A percentile compares a stretch with the other conserved stretches of the same genome.
Conservation (phyloP, 2,329 filamentous ascomycete genomes). For the Pseudogymnoascus sp. region DNA sequence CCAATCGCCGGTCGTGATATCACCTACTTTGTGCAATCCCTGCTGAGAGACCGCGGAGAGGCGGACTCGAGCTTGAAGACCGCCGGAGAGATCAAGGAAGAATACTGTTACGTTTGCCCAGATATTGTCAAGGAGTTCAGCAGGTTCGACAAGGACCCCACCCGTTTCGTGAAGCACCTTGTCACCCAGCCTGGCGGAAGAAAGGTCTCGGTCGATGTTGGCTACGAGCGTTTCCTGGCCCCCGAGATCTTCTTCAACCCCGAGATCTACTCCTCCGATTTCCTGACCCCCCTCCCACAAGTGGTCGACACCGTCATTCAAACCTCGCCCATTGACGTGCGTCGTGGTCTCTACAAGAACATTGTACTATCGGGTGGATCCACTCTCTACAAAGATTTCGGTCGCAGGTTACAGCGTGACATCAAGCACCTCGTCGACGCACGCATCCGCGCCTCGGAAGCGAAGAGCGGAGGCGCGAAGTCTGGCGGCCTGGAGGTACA, state of each 20-base stretch:
- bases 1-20: constrained; percentile 97
- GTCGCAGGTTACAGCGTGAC: constrained; percentile 87
- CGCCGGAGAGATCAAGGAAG: constrained; percentile 96
- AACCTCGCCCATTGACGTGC: constrained; percentile 93
- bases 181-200: constrained; percentile 81
- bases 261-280: constrained; percentile 98
- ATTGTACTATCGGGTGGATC: constrained; percentile 96
- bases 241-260: constrained; percentile 99
- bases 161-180: constrained; percentile 82
- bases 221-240: constrained; percentile 95
- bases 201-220: constrained; percentile 79
- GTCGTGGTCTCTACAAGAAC: constrained; percentile 97
- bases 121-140: constrained; percentile 99
- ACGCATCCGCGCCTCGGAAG: constrained; percentile 85
- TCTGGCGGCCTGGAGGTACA: constrained; percentile 93
- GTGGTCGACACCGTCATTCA: constrained; percentile 97
- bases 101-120: constrained; percentile 96
- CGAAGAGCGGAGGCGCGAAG: constrained; percentile 81
- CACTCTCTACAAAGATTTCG: constrained; percentile 98
- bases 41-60: constrained; percentile 92
- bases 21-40: constrained; percentile 95
- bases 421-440: constrained; percentile 94
- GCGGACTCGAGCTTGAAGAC: constrained; percentile 95
- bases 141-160: constrained; percentile 86
- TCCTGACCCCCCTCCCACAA: constrained; percentile 85